Evolutionary conservation across 306 rosid genomes (phyloP), one percentile per base, ranked within the genome.

Genomic region (Lathyrus sativus): DNA sequence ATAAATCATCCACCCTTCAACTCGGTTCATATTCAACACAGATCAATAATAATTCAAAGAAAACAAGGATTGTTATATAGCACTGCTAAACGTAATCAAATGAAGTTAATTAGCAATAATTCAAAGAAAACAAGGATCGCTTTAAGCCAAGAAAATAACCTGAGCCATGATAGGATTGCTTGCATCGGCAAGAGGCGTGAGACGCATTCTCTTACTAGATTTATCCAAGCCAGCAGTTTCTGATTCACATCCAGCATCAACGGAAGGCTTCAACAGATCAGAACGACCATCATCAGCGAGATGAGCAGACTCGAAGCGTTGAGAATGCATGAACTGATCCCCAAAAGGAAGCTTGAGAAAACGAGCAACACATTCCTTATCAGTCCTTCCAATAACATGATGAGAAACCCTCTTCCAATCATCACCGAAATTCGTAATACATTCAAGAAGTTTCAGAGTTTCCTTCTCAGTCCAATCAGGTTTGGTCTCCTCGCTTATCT

Each of bases 151-250:
- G 75, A 35, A 75, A 53, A 53, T 22, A 59, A 90, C 97, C 95
- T 93, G 99, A 45, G 99, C 99, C 97, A 93, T 88, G 38, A 93
- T 90, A 60, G 99, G 99, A 73, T 93, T 93, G 86, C 99, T 93
- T 11, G 95, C 90, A 81, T 93, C 99, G 0, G 96, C 92, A 74
- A 95, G 95, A 63, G 99, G 99, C 4, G 97, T 82, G n/a, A 95
- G 88, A 13, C 92, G 77, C 82, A 85, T 74, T 75, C 88, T 79
- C 75, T 90, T 95, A 68, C 41, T 72, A 19, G 81, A 46, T 57
- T 80, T 77, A 4, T 78, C 43, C 1, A 83, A 33, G 17, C 60
- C 85, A 49, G 50, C 78, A 65, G 73, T 67, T 62, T 71, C 85
- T 19, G 60, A 63, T 18, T 77, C 80, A 60, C 65, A 49, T 60